These are phyloP conservation scores for Trichopus zeylanicus DNA, from an alignment of 116 monocot genomes.

Conservation along the genomic window DNA sequence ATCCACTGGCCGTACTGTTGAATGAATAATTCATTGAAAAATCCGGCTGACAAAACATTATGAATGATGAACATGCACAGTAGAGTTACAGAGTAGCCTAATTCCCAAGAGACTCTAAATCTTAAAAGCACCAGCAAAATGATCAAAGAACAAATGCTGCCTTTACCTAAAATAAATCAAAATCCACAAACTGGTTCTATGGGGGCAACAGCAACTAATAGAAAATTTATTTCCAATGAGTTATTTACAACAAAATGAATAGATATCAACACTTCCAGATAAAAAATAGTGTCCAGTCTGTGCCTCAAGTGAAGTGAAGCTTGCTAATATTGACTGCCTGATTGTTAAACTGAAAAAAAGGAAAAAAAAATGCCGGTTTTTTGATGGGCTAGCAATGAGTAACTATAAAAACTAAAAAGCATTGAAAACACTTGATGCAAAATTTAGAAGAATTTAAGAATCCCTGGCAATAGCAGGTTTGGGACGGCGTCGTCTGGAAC, in stretches of 20 bases:
- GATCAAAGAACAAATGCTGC: neutral
- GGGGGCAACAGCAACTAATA: neutral
- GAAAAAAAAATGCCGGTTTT: too few relatives aligned
- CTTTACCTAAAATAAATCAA: neutral
- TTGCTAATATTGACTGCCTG: neutral
- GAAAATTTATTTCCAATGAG: constrained; percentile 9
- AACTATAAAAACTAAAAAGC: neutral
- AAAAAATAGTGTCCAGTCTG: constrained; percentile 1
- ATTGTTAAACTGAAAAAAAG: too few relatives aligned
- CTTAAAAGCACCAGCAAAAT: too few relatives aligned
- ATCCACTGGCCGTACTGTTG: too few relatives aligned
- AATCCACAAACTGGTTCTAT: neutral
- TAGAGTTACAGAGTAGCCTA: too few relatives aligned
- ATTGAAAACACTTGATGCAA: constrained; percentile 2
- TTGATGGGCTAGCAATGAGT: neutral
- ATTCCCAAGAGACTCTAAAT: too few relatives aligned
- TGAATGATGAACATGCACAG: too few relatives aligned
- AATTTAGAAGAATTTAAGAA: constrained; percentile 18
- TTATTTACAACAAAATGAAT: constrained; percentile 31
- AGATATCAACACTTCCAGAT: constrained; percentile 12
- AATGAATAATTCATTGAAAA: too few relatives aligned
- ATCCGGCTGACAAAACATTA: too few relatives aligned
- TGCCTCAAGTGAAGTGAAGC: neutral
- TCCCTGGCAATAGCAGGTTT: constrained; percentile 28
- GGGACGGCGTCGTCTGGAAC: constrained; percentile 40